phyloP scores from a whole-genome alignment of 768 basidiomycete genomes.

The Hortiboletus flavorubellus region DNA sequence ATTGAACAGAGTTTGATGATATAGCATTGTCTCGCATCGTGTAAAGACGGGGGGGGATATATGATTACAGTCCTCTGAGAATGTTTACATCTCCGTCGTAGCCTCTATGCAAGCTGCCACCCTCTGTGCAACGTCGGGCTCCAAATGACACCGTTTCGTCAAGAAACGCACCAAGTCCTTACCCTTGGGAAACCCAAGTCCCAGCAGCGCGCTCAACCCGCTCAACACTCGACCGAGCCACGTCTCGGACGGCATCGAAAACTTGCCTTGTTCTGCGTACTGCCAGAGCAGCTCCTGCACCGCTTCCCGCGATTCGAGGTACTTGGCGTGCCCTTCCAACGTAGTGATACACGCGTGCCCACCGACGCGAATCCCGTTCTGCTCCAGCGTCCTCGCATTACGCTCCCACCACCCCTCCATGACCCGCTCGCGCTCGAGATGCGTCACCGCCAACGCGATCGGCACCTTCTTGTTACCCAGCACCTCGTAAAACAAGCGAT shows the following conservation, averaged over 20 bases:
- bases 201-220: slow-evolving; percentile 17
- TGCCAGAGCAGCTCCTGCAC: slow-evolving; percentile 21
- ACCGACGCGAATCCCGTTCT: slow-evolving; percentile 15
- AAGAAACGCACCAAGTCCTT: slow-evolving; percentile 21
- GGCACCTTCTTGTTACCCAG: slow-evolving; percentile 39
- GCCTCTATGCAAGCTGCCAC: slow-evolving; percentile 24
- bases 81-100: slow-evolving; percentile 4
- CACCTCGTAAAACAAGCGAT: slow-evolving; percentile 36
- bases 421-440: slow-evolving; percentile 32
- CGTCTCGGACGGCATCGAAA: slow-evolving; percentile 20
- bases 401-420: slow-evolving; percentile 35
- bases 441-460: slow-evolving; percentile 37
- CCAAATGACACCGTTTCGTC: slow-evolving; percentile 24
- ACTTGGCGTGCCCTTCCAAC: slow-evolving; percentile 21
- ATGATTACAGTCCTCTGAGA: background rate
- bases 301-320: slow-evolving; percentile 15
- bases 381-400: slow-evolving; percentile 21
- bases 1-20: slow-evolving; percentile 62
- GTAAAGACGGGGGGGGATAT: background rate
- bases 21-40: slow-evolving; percentile 26
- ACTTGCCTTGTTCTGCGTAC: slow-evolving; percentile 25
- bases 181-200: slow-evolving; percentile 16
- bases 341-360: slow-evolving; percentile 32
- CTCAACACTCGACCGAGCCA: slow-evolving; percentile 21
- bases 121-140: slow-evolving; percentile 22